These are phyloP conservation scores for Stemphylium beticola DNA, from an alignment of 2,329 filamentous ascomycete species.

Conservation along the genomic window DNA sequence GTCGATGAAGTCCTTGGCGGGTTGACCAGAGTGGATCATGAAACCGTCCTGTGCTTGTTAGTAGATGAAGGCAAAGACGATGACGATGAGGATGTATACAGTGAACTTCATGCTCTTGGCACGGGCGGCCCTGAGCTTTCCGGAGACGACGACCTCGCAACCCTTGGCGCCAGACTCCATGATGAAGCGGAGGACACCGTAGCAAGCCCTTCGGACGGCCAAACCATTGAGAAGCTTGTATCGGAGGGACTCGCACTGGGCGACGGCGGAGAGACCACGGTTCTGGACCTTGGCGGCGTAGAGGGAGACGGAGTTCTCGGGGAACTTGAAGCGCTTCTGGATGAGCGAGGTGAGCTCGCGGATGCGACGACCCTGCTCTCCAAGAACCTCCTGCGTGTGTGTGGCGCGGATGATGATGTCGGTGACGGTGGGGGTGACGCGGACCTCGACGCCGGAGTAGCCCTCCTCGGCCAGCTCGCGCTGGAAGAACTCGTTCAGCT, in stretches of 20 bases:
- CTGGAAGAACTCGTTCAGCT: constrained; percentile 99
- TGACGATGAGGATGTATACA: constrained; percentile 57
- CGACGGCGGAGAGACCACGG: constrained; percentile 98
- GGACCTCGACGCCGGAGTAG: constrained; percentile 99
- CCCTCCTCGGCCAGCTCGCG: constrained; percentile 99
- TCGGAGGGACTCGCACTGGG: constrained; percentile 99
- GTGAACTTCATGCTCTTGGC: constrained; percentile 99
- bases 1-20: constrained; percentile 99
- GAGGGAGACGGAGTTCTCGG: constrained; percentile 99
- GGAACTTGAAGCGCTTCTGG: constrained; percentile 99
- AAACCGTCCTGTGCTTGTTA: constrained; percentile 75
- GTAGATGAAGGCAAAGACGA: constrained; percentile 4
- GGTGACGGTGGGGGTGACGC: constrained; percentile 99
- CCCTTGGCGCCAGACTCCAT: constrained; percentile 99
- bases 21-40: constrained; percentile 99
- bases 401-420: constrained; percentile 99
- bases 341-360: constrained; percentile 99
- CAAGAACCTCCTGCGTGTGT: constrained; percentile 99
- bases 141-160: constrained; percentile 98
- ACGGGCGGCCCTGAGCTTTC: constrained; percentile 98
- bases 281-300: constrained; percentile 99
- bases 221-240: constrained; percentile 99
- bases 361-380: constrained; percentile 99
- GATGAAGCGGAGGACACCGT: constrained; percentile 99
- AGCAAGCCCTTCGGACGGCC: constrained; percentile 97